phyloP scores from a whole-genome alignment of 768 basidiomycete species.

The Amanita thiersii region DNA sequence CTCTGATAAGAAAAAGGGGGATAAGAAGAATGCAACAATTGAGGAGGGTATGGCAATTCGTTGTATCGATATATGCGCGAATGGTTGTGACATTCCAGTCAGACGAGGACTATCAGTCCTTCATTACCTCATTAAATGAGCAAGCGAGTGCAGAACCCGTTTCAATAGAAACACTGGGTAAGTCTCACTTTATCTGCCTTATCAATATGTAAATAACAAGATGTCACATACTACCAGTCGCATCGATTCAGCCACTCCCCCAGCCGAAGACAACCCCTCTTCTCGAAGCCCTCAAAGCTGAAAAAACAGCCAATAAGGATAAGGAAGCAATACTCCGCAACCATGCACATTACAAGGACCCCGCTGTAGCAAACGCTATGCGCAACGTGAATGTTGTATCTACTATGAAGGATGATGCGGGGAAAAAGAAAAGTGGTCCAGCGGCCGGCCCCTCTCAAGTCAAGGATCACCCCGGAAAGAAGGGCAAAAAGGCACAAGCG shows the following conservation, averaged over 20 bases:
- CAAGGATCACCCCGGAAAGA: neutral
- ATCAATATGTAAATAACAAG: neutral
- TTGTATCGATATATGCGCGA: slow-evolving; percentile 2
- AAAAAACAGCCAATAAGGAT: slow-evolving; percentile 65
- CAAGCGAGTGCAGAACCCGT: slow-evolving; percentile 41
- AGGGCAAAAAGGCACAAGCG: slow-evolving; percentile 7
- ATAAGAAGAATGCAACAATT: slow-evolving; percentile 80
- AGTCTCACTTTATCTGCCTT: slow-evolving; percentile 14
- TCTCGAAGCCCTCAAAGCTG: slow-evolving; percentile 86
- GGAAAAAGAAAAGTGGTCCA: slow-evolving; percentile 20
- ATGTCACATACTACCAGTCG: slow-evolving; percentile 35
- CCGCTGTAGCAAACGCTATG: slow-evolving; percentile 14
- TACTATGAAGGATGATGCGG: slow-evolving; percentile 8
- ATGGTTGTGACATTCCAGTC: slow-evolving; percentile 3
- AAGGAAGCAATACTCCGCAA: slow-evolving; percentile 66
- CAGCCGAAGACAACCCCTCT: slow-evolving; percentile 83
- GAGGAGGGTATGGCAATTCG: slow-evolving; percentile 57
- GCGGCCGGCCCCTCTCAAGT: slow-evolving; percentile 3
- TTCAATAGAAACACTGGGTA: slow-evolving; percentile 58
- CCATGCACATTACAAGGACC: slow-evolving; percentile 65
- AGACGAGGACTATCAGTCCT: slow-evolving; percentile 84
- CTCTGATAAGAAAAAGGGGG: slow-evolving; percentile 63
- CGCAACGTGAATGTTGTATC: slow-evolving; percentile 11
- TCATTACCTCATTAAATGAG: slow-evolving; percentile 64
- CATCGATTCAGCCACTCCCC: slow-evolving; percentile 49